These are phyloP conservation scores for Aspergillus novoparasiticus DNA, from an alignment of 2,329 filamentous ascomycete genomes.

Conservation along the genomic window DNA sequence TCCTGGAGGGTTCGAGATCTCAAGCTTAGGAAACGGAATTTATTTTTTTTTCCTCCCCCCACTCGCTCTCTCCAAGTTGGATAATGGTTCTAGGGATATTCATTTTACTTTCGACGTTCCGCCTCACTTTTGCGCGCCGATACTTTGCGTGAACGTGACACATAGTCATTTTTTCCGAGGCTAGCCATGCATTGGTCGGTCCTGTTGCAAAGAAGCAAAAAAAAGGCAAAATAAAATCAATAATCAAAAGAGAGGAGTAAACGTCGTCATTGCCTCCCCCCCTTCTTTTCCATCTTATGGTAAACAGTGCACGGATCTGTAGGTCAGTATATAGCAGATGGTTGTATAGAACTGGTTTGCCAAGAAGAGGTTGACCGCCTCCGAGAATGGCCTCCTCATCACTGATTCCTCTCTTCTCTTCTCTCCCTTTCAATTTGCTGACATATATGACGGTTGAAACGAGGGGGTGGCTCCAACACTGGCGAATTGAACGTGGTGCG, in stretches of 20 bases:
- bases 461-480: not conserved
- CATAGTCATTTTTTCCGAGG: not conserved
- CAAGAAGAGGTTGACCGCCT: not conserved
- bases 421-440: not conserved
- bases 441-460: not conserved
- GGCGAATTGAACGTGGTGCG: not conserved
- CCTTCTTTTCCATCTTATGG: not conserved
- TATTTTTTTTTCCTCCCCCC: not conserved
- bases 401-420: not conserved
- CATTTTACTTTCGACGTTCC: not conserved
- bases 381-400: not conserved
- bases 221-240: not conserved
- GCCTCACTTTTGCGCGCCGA: not conserved
- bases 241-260: not conserved
- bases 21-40: not conserved
- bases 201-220: not conserved
- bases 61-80: not conserved
- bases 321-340: not conserved
- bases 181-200: not conserved
- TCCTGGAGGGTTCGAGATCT: not conserved
- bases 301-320: not conserved
- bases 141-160: not conserved
- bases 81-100: not conserved
- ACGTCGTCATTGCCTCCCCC: not conserved
- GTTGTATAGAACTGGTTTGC: not conserved